phyloP scores from a whole-genome alignment of 192 early-diverging fungal genomes.

The Dissophora ornata region DNA sequence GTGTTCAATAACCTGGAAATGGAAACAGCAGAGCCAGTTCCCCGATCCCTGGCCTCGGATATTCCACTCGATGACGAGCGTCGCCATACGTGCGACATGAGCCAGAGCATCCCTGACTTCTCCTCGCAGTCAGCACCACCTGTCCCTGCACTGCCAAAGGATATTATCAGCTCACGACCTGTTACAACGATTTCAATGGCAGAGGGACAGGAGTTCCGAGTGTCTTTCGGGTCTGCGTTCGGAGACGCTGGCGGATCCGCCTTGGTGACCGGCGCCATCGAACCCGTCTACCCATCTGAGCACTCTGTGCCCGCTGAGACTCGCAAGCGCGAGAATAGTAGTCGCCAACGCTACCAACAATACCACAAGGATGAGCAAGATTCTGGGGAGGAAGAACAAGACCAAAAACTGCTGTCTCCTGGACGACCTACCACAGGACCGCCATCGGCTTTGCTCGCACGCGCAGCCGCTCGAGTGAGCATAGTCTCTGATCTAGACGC shows the following conservation, averaged over 20 bases:
- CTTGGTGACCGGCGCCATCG: constrained; percentile 12
- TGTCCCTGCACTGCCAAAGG: constrained; percentile 34
- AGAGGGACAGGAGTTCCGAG: constrained; percentile 11
- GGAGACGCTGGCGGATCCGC: constrained; percentile 9
- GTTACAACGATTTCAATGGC: neutral
- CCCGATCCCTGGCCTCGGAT: constrained; percentile 19
- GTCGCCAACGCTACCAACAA: too few species aligned
- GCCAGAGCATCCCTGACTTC: constrained; percentile 25
- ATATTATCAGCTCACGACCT: neutral
- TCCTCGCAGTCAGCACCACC: constrained; percentile 21
- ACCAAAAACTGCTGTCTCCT: constrained; percentile 12
- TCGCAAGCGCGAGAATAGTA: neutral
- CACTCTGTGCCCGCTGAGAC: neutral
- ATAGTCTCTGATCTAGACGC: constrained; percentile 26
- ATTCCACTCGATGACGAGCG: constrained; percentile 41
- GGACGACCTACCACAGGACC: constrained; percentile 38
- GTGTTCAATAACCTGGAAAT: constrained; percentile 11
- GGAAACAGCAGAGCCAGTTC: constrained; percentile 6
- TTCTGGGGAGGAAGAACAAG: neutral
- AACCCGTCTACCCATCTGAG: constrained; percentile 4
- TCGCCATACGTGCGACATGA: constrained; percentile 52
- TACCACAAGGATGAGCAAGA: neutral
- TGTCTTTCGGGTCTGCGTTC: constrained; percentile 30
- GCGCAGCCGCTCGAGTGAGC: constrained; percentile 37
- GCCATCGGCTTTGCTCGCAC: constrained; percentile 37